Evolutionary conservation across 768 basidiomycete species (phyloP).

Genomic region (Candolleomyces eurysporus): DNA sequence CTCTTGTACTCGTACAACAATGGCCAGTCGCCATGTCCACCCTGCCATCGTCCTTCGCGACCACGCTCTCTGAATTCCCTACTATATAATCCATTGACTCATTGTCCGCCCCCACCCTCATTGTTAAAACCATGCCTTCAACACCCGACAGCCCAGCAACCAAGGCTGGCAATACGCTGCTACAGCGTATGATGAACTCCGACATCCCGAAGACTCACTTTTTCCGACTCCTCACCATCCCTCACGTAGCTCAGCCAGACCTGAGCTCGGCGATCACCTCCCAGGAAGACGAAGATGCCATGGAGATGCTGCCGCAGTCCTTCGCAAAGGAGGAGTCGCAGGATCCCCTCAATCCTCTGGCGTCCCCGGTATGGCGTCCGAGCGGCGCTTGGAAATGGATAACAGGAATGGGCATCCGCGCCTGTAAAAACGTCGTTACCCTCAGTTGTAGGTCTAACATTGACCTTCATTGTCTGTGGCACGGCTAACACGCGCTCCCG

Average conservation of each 20-base stretch:
- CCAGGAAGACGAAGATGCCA: background rate
- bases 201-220: background rate
- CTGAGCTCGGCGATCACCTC: background rate
- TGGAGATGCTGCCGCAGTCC: background rate
- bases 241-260: background rate
- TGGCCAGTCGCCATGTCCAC: constrained; percentile 4
- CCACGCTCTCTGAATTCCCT: background rate
- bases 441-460: background rate
- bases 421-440: background rate
- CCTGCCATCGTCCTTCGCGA: background rate
- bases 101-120: too few relatives aligned
- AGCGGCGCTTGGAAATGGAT: constrained; percentile 1
- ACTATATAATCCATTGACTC: background rate
- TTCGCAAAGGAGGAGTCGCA: background rate
- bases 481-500: background rate
- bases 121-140: background rate
- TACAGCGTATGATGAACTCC: background rate
- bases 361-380: background rate
- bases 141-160: background rate
- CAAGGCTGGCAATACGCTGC: background rate
- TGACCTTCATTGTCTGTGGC: background rate
- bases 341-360: background rate
- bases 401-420: background rate
- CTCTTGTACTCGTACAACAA: constrained; percentile 3
- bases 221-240: background rate